Conservation (phyloP, 306 rosid species). For the Vigna reflexopilosa region DNA sequence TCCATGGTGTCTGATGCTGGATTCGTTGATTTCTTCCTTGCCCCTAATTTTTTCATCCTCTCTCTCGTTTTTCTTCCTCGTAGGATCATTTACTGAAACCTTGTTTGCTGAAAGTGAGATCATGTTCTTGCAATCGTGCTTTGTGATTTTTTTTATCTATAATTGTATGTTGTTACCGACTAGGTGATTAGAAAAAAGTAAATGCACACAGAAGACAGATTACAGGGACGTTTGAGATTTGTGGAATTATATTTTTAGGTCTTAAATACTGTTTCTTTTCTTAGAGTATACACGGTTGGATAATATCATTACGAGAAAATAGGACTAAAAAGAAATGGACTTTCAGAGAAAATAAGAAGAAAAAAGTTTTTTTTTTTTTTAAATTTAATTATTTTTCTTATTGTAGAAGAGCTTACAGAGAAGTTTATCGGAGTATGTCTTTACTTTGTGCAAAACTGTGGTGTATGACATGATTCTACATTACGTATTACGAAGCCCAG, state of each 20-base stretch:
- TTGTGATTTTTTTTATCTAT: not conserved
- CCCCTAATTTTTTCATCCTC: no score
- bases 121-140: not conserved
- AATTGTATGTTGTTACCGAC: not conserved
- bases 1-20: not conserved
- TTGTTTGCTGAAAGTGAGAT: not conserved
- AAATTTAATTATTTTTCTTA: no score
- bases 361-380: no score
- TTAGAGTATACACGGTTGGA: not conserved
- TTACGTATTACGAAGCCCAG: not conserved
- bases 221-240: not conserved
- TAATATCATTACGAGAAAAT: no score
- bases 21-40: constrained; percentile 22
- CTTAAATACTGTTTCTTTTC: not conserved
- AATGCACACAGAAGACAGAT: not conserved
- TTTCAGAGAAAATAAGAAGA: no score
- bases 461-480: not conserved
- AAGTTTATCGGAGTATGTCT: no score
- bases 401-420: no score
- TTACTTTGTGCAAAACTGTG: not conserved
- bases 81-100: no score
- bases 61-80: no score
- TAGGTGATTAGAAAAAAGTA: not conserved
- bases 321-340: no score
- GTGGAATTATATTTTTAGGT: not conserved